Percentiles rank a stretch among this genome's conserved stretches.
phyloP scores from a whole-genome alignment of 371 early-diverging fungal species.

The Mortierella sp. region DNA sequence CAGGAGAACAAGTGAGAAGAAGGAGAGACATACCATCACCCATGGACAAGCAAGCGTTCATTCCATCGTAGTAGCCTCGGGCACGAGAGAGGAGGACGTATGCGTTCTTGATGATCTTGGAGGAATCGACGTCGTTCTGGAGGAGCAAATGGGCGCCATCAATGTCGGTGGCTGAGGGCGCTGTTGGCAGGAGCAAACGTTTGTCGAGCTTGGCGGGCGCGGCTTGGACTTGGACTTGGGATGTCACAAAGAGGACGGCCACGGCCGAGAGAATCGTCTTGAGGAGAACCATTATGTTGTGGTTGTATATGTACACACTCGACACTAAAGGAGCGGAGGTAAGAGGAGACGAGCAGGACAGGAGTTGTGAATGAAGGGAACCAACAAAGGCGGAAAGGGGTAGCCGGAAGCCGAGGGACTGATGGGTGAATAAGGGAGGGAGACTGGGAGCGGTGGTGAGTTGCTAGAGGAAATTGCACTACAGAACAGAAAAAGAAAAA shows the following conservation, averaged over 20 bases:
- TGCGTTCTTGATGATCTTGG: conserved; percentile 36
- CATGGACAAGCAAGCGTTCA: conserved; percentile 28
- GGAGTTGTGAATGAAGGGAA: not conserved
- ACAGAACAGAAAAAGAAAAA: conserved; percentile 8
- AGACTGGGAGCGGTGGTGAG: not conserved
- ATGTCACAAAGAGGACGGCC: conserved; percentile 18
- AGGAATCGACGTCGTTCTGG: conserved; percentile 39
- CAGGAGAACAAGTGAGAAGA: not conserved
- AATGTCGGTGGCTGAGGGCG: conserved; percentile 37
- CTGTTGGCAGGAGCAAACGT: conserved; percentile 33
- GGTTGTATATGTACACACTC: not conserved
- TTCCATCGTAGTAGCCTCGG: conserved; percentile 31
- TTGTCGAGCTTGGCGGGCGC: conserved; percentile 35
- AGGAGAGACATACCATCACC: conserved; percentile 23
- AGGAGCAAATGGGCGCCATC: conserved; percentile 45
- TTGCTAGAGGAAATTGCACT: conserved; percentile 3
- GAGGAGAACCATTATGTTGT: conserved; percentile 26
- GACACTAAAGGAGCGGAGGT: not conserved
- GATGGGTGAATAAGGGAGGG: not conserved
- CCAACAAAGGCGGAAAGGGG: not conserved
- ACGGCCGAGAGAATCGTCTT: conserved; percentile 27
- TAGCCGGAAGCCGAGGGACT: not conserved
- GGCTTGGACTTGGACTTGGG: conserved; percentile 31
- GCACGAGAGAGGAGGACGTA: conserved; percentile 40
- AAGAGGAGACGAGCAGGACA: not conserved